Base-by-base conservation (phyloP, 2,329 filamentous ascomycete species). In the Xylaria sp. region DNA sequence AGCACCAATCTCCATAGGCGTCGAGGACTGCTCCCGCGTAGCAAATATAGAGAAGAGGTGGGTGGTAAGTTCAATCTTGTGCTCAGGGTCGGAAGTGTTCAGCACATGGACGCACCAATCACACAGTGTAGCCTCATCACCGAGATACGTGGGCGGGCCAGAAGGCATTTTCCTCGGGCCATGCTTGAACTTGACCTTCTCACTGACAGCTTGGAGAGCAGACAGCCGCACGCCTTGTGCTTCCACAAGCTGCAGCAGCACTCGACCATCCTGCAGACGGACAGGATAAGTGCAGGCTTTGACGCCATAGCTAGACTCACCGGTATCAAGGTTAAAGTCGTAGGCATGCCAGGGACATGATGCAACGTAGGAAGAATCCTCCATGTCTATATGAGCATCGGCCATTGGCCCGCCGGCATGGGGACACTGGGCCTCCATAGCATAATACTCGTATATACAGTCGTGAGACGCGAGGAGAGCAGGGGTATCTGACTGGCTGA, bases 261-360 rank as follows among this genome's bases (percentile, higher is more conserved):
- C 77, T 29, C 67, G 71, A 4, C 77, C 80, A 27, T 76, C 77
- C 6, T 73, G 67, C 5, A 82, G 73, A 56, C 77, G 71, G 47
- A 83, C 76, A 0, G 81, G 80, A 57, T 81, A 83, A 0, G 81
- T 83, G 73, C 81, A 83, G 3, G 81, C 77, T 72, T 81, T 82
- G 66, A 83, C 77, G 11, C 81, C 81, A 20, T 82, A 80, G 66
- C 81, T 83, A 6, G 81, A 83, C 73, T 83, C 80, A 61, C 81
- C 81, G 0, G 81, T 83, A 72, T 83, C 81, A 63, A 83, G 80
- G 62, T 83, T 83, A 68, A 83, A 83, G 70, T 83, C 81, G 69
- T 83, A 83, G 2, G 81, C 81, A 72, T 83, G 81, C 81, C 81
- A 83, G 15, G 81, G 81, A 66, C 81, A 83, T 1, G 81, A 82